Evolutionary conservation across 768 basidiomycete genomes (phyloP).

Genomic region (Termitomyces sp.): DNA sequence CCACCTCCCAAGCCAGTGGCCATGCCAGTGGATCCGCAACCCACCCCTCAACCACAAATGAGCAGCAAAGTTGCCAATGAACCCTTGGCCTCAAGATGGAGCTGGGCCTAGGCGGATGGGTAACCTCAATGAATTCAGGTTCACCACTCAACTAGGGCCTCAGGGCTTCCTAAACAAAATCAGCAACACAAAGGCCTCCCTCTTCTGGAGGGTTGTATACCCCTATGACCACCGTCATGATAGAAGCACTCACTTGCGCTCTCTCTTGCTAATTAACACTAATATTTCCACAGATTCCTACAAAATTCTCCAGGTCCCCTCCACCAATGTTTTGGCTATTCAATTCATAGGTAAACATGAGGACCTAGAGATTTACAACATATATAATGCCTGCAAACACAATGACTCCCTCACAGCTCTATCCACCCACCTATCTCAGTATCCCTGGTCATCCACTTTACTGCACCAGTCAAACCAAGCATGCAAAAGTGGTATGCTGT

Average conservation of each 20-base stretch:
- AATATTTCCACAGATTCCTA: not conserved
- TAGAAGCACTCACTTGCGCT: not conserved
- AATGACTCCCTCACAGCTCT: not conserved
- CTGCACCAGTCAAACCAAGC: too few relatives aligned
- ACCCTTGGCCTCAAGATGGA: too few relatives aligned
- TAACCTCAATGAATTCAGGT: too few relatives aligned
- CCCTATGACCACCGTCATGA: not conserved
- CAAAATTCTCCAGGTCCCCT: not conserved
- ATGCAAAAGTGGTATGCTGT: not conserved
- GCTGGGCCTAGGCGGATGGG: too few relatives aligned
- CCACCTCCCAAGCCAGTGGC: too few relatives aligned
- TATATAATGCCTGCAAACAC: not conserved
- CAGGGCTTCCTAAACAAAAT: not conserved
- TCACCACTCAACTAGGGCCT: too few relatives aligned
- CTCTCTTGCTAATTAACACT: not conserved
- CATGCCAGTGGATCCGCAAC: too few relatives aligned
- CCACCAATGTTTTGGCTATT: not conserved
- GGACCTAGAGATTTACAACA: not conserved
- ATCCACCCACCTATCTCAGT: not conserved
- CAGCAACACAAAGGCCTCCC: not conserved
- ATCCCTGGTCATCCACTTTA: too few relatives aligned
- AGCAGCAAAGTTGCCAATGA: too few relatives aligned
- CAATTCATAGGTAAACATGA: not conserved
- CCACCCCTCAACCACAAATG: too few relatives aligned
- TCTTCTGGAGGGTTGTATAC: not conserved